Base-by-base conservation (phyloP, 2,329 filamentous ascomycete species). In the Scedosporium minutisporum region DNA sequence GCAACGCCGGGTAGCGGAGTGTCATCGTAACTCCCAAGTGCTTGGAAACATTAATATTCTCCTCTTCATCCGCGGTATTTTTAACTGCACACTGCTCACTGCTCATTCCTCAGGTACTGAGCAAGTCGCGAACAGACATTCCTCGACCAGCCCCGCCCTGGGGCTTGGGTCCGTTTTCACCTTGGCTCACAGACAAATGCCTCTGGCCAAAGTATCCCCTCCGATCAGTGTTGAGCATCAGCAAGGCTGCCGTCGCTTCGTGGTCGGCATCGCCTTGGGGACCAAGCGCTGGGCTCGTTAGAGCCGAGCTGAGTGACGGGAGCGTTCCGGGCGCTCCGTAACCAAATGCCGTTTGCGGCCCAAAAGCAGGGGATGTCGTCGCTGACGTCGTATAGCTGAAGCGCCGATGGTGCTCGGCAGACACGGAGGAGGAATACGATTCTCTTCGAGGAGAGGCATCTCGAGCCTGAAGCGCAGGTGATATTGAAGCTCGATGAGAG, bases 171-270 rank as follows among this genome's bases (percentile, higher is more conserved):
- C 80, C 84, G 77, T 83, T 82, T 2, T 80, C 78, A 10, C 46
- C 48, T 57, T 51, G 57, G 59, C 10, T 61, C 63, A 16, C 65
- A 63, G n/a, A 62, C 57, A 10, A n/a, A 25, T 46, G 53, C 7
- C 18, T 59, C 48, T 62, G 62, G 33, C 58, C 38, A 21, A 58
- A 9, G 75, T 77, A 44, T 79, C 80, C 60, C 42, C 90, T 81
- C 48, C 90, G 83, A 71, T 95, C 91, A 62, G 81, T 86, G 67
- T 93, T 96, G 64, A 97, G 78, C 92, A 96, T 96, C 72, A 96
- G 75, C 67, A 96, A 73, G 3, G 92, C 93, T 12, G 91, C 88
- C 6, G 91, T 95, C 1, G 91, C 93, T 72, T 95, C 91, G 65
- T 92, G 87, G 65, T 89, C 86, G 4, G 84, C 69, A 59, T 87